Evolutionary conservation across 257 asterid species (phyloP), one percentile per base, ranked within the genome.

Genomic region (Nicotiana noctiflora): DNA sequence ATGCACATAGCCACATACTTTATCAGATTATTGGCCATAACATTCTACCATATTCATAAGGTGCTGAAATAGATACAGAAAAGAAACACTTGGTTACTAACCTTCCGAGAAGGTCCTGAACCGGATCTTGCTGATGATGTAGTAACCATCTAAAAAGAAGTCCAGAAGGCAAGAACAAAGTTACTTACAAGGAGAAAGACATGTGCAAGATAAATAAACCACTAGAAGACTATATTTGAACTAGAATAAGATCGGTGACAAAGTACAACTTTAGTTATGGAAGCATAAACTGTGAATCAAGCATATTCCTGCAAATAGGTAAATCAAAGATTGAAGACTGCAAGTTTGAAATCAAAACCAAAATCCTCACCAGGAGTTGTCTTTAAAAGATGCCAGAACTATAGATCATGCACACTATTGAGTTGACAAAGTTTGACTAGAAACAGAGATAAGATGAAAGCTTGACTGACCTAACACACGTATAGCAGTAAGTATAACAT

Each of bases 101-200:
- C 99, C 99, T 95, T 95, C 59, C 97, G 89, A 17, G 97, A 93
- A 49, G 91, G 89, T 80, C 97, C 98, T 37, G 94, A 95, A 77
- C 97, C 93, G 86, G 96, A 88, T 84, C 88, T 90, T 85, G 97
- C 86, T 62, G 91, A 90, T 59, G 87, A 79, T 68, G 95, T 95
- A 85, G 94, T 86, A 88, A 88, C 86, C 89, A 87, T 64, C 98
- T 94, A 89, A 80, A 79, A 62, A 79, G 44, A 85, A 25, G 77
- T 59, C 17, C 63, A 82, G 27, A 82, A 80, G 83, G 80, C 81
- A 88, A 75, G 55, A 86, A 68, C 51, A 76, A 80, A 81, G 63
- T 62, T 51, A 4, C 46, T 62, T 51, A 4, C 53, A 76, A 29
- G 80, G 68, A 46, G 77, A 56, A 11, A 62, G 37, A 70, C 31